These are phyloP conservation scores for Sugiyamaella smithiae DNA, from an alignment of 805 yeast species.

Conservation along the genomic window DNA sequence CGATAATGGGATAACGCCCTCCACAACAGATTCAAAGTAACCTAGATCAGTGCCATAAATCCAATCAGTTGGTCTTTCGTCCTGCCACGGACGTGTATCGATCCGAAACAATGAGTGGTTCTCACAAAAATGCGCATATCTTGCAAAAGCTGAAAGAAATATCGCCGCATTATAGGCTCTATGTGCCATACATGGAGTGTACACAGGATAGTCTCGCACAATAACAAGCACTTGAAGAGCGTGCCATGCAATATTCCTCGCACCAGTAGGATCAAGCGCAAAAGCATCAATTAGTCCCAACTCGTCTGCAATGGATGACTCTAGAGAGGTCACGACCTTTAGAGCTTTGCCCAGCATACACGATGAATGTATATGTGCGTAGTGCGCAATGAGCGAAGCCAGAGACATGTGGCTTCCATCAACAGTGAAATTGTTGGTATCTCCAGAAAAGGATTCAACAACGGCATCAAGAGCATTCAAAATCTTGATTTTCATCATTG, in stretches of 20 bases:
- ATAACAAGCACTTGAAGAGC: constrained; percentile 9
- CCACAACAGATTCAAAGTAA: background rate
- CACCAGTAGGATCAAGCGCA: background rate
- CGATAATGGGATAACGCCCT: constrained; percentile 4
- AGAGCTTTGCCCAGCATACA: background rate
- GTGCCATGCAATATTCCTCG: constrained; percentile 9
- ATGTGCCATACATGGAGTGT: constrained; percentile 6
- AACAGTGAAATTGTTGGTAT: constrained; percentile 1
- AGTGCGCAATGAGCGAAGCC: constrained; percentile 6
- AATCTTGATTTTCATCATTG: constrained; percentile 5
- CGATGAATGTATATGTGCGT: constrained; percentile 7
- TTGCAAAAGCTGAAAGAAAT: constrained; percentile 10
- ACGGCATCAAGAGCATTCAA: constrained; percentile 9
- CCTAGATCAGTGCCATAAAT: background rate
- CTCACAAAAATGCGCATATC: background rate
- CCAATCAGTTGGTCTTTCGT: constrained; percentile 3
- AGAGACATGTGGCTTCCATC: constrained; percentile 11
- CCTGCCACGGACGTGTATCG: constrained; percentile 9
- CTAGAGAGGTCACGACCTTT: background rate
- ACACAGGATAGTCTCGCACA: constrained; percentile 9
- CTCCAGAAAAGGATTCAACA: constrained; percentile 5
- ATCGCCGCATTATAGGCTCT: constrained; percentile 7
- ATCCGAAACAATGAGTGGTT: background rate
- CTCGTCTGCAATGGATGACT: background rate
- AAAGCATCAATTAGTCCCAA: background rate